A percentile compares a stretch with the other conserved stretches of the same genome.
Evolutionary conservation across 2,329 filamentous ascomycete genomes (phyloP).

Genomic region (Epichloe glyceriae): DNA sequence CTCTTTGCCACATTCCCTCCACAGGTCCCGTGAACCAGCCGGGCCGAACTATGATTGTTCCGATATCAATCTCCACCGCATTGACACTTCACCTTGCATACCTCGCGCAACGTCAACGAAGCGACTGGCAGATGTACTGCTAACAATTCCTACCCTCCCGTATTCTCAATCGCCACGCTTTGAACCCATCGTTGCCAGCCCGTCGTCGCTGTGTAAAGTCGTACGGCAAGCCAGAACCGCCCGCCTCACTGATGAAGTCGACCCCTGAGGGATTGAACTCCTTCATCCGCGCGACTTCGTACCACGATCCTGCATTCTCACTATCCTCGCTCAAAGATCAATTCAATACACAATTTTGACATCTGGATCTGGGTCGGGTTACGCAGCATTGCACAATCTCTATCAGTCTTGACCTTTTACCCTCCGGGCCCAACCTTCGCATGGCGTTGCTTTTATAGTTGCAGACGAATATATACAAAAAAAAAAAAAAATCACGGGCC

Average conservation of each 20-base stretch:
- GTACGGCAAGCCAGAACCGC: not conserved
- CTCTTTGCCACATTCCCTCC: too few relatives aligned
- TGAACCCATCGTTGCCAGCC: not conserved
- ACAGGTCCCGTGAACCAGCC: too few relatives aligned
- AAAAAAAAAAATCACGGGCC: not conserved
- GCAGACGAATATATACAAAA: not conserved
- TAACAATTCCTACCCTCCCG: not conserved
- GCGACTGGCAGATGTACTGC: not conserved
- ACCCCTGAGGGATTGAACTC: not conserved
- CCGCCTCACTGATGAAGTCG: not conserved
- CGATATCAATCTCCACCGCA: constrained; percentile 5
- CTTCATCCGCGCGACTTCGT: not conserved
- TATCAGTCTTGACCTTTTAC: not conserved
- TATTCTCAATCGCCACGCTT: not conserved
- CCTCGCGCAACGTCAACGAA: constrained; percentile 3
- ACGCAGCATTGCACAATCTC: not conserved
- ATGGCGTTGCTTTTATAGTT: not conserved
- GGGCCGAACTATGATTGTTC: not conserved
- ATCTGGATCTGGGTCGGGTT: not conserved
- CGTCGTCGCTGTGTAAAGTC: not conserved
- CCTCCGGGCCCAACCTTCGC: not conserved
- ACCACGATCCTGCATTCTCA: not conserved
- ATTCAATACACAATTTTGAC: not conserved
- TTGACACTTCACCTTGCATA: constrained; percentile 14
- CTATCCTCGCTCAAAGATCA: not conserved